Evolutionary conservation across 306 rosid genomes (phyloP), one percentile per base, ranked within the genome.

Genomic region (Mimosa bimucronata): DNA sequence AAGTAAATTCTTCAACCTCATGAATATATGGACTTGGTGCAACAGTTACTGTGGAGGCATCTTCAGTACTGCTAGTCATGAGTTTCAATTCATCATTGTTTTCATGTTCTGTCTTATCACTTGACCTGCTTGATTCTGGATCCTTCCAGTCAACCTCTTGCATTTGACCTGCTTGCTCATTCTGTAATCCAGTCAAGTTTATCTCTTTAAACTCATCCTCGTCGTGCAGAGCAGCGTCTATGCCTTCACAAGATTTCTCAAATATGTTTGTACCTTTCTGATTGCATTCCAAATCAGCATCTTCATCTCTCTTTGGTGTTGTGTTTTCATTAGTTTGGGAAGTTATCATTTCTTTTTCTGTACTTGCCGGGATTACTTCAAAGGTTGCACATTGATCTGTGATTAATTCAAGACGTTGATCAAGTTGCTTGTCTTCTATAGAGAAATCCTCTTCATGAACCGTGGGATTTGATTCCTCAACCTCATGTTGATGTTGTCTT

Each of bases 361-460:
- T 42, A 48, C 77, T 66, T n/a, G 26, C 66, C 31, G 67, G 62
- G 55, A 48, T 73, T 64, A 80, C 86, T 57, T 80, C 28, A 25
- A 2, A 30, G 19, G 79, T 76, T 37, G 34, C 80, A 69, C 65
- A 71, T 77, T 69, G 81, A 61, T 84, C 31, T 67, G 84, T 57
- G 74, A 42, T 76, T 19, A 52, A 77, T 81, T 81, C 81, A 25
- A 67, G 76, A 19, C 81, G 69, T 38, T 80, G 84, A 44, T 82
- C 82, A 69, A 29, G 52, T 16, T 14, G 16, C 26, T 66, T 40
- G 52, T 77, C 52, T 38, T 77, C 75, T 9, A 15, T 71, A 11
- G 77, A 48, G 31, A 62, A 53, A 30, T 77, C 76, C 48, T 77
- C 79, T 74, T 30, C 65, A 67, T 84, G 65, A 77, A 65, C 50